Conservation (phyloP, 352 stramenopile genomes). For the Phytopythium litorale region DNA sequence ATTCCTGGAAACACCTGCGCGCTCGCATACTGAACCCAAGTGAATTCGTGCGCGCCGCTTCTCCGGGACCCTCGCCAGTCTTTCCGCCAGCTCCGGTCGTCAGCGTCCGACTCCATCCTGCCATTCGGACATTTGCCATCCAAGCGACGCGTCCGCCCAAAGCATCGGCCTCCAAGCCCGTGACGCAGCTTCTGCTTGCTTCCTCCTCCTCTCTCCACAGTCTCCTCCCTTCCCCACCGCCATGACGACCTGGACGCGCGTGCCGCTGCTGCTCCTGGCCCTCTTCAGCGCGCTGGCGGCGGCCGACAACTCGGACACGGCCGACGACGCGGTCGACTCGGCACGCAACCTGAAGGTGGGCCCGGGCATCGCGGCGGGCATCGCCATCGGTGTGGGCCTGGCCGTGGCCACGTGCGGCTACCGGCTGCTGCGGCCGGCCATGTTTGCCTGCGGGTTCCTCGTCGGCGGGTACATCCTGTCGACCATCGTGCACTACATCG, state of each 20-base stretch:
- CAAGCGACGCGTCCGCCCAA: background rate
- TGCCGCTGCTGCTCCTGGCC: slow-evolving; percentile 16
- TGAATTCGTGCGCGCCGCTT: background rate
- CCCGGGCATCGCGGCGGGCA: slow-evolving; percentile 26
- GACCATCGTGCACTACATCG: slow-evolving; percentile 33
- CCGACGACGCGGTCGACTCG: slow-evolving; percentile 15
- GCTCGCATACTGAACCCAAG: background rate
- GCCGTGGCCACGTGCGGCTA: slow-evolving; percentile 39
- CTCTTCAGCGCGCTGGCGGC: slow-evolving; percentile 9
- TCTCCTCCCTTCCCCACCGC: background rate
- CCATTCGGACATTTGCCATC: background rate
- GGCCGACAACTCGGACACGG: slow-evolving; percentile 12
- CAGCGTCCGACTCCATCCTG: background rate
- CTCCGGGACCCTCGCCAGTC: background rate
- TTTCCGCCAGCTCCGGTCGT: too few relatives aligned
- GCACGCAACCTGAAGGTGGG: slow-evolving; percentile 25
- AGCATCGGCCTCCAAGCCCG: background rate
- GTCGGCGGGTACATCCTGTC: slow-evolving; percentile 46
- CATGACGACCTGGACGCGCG: background rate
- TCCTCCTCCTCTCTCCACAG: slow-evolving; percentile 11
- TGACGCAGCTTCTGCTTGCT: background rate
- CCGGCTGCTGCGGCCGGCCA: slow-evolving; percentile 48
- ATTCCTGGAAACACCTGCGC: background rate
- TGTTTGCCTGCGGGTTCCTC: slow-evolving; percentile 61
- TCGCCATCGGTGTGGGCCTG: slow-evolving; percentile 39